Percentiles rank a stretch among this genome's conserved stretches.
phyloP scores from a whole-genome alignment of 148 eudicot genomes.

The Talinum fruticosum region DNA sequence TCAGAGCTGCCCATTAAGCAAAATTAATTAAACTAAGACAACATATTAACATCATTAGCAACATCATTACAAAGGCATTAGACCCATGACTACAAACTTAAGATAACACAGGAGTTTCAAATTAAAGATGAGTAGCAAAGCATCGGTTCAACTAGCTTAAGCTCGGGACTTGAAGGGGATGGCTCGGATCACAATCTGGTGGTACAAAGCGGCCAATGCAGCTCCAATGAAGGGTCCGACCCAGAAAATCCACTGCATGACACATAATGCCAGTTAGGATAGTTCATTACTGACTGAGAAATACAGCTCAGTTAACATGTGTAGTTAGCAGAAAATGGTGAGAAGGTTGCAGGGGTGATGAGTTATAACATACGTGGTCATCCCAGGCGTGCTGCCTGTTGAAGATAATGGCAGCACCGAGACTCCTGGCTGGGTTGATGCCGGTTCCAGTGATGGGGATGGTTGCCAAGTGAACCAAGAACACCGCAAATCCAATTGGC shows the following conservation, averaged over 20 bases:
- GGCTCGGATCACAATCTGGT: slow-evolving; percentile 45
- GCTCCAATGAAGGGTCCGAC: slow-evolving; percentile 50
- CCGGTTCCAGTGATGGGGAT: neutral
- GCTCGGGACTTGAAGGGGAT: slow-evolving; percentile 38
- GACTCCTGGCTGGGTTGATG: slow-evolving; percentile 1
- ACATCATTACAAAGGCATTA: neutral
- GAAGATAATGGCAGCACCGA: neutral
- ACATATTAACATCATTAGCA: neutral
- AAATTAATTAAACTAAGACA: neutral
- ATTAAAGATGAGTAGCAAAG: neutral
- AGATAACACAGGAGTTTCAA: neutral
- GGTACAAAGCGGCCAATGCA: slow-evolving; percentile 42
- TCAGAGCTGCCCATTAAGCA: neutral
- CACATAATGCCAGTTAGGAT: neutral
- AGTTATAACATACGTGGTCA: slow-evolving; percentile 5
- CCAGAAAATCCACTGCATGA: slow-evolving; percentile 46
- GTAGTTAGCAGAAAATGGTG: neutral
- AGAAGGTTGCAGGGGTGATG: neutral
- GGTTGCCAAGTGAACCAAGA: neutral
- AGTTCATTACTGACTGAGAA: neutral
- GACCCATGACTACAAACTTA: neutral
- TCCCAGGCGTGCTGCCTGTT: neutral
- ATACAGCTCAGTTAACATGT: neutral
- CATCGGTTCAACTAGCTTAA: neutral
- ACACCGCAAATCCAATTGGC: neutral